phyloP scores from a whole-genome alignment of 257 asterid genomes.

The Solanum sparsipilum region DNA sequence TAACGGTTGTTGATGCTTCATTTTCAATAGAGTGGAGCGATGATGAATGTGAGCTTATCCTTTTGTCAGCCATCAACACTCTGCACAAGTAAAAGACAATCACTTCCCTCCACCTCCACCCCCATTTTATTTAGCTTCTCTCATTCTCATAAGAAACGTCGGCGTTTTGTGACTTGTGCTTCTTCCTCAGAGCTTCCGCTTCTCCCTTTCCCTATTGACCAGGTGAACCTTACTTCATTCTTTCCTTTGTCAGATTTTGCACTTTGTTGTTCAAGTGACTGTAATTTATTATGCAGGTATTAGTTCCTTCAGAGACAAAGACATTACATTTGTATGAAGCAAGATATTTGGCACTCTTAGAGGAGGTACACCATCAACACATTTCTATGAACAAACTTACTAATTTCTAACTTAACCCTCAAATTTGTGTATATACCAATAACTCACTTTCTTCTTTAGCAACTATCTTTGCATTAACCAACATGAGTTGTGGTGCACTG shows the following conservation, averaged over 20 bases:
- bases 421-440: not conserved
- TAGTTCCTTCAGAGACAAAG: constrained; percentile 70
- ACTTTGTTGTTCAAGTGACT: not conserved
- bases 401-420: not conserved
- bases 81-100: not conserved
- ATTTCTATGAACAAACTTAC: not conserved
- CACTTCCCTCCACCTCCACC: not conserved
- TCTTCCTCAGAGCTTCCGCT: constrained; percentile 16
- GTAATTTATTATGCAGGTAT: constrained; percentile 26
- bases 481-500: too few species aligned
- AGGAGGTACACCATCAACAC: constrained; percentile 37
- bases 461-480: too few species aligned
- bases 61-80: not conserved
- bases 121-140: not conserved
- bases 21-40: not conserved
- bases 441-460: not conserved
- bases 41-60: not conserved
- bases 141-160: not conserved
- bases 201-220: constrained; percentile 28
- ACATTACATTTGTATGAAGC: constrained; percentile 74
- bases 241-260: not conserved
- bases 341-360: constrained; percentile 69
- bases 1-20: not conserved
- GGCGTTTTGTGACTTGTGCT: not conserved
- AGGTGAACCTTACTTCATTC: not conserved